Evolutionary conservation across 106 monocot genomes (phyloP), one percentile per base, ranked within the genome.

Genomic region (Dioscorea zingiberensis): DNA sequence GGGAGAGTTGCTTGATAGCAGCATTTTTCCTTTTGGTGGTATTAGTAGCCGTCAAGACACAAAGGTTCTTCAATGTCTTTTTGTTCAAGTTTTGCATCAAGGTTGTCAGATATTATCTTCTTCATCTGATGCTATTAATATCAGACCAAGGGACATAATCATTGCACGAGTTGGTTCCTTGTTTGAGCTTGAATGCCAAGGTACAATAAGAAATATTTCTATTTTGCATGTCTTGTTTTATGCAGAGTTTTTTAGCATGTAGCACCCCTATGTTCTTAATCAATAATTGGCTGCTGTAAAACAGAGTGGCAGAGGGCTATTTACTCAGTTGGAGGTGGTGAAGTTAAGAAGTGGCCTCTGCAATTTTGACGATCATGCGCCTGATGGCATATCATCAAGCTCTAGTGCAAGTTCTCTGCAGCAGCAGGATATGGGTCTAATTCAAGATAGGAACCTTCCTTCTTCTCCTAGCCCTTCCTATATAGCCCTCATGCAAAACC

Each of bases 301-400:
- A 62, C 81, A 98, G 97, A 98, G 73, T 98, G 97, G 92, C 97
- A 98, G 70, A 98, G 82, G 49, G 97, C 97, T 72, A 86, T 98
- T 58, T 92, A 92, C 48, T 81, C 86, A 12, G 71, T 98, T 64
- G 92, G 97, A 12, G 97, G 97, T 18, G 92, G 83, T 69, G 97
- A 98, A 67, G 84, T 92, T 47, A 92, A 78, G 62, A 97, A 92
- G 62, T 98, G 97, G 97, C 83, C 91, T 23, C n/a, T 98, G 32
- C 97, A 98, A 54, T 66, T 97, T 63, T 73, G 91, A 48, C 72
- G 85, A 47, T 71, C 91, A n/a, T 32, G 68, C 68, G 47, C 82
- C 83, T 58, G 83, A 90, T 54, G 76, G 78, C 21, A 57, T 77
- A 54, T 49, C 76, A n/a, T 76, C 76, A 13, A 80, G 47, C 48